Percentiles rank a stretch among this genome's conserved stretches.
Conservation (phyloP, 2,329 filamentous ascomycete species). For the Xylogone sp. region DNA sequence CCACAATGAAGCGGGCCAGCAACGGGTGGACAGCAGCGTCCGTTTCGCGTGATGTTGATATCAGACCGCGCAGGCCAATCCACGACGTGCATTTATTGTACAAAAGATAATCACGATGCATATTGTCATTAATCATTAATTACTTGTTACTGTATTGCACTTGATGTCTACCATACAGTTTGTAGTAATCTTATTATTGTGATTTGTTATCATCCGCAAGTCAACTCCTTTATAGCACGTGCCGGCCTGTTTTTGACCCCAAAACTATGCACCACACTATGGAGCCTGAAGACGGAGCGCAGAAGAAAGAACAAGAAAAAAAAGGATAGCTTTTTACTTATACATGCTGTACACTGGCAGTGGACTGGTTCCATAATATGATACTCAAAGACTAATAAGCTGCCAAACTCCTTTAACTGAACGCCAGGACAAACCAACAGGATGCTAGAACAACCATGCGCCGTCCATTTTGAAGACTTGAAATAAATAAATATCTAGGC, state of each 20-base stretch:
- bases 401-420: not conserved
- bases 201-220: not conserved
- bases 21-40: not conserved
- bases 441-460: not conserved
- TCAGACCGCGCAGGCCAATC: not conserved
- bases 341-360: not conserved
- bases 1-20: not conserved
- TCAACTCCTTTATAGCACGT: not conserved
- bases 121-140: not conserved
- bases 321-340: too few relatives aligned
- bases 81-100: not conserved
- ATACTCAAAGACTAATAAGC: not conserved
- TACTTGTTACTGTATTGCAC: not conserved
- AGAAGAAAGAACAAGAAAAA: too few relatives aligned
- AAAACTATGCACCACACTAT: too few relatives aligned
- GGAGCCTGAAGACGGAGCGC: too few relatives aligned
- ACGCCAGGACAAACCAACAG: not conserved
- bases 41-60: not conserved
- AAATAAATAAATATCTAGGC: not conserved
- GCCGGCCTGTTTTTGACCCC: not conserved
- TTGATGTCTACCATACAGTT: not conserved
- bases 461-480: not conserved
- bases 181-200: not conserved
- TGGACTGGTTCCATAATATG: not conserved
- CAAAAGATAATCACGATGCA: too few relatives aligned